Conservation (phyloP, 345 rosid genomes). For the Murraya koenigii region DNA sequence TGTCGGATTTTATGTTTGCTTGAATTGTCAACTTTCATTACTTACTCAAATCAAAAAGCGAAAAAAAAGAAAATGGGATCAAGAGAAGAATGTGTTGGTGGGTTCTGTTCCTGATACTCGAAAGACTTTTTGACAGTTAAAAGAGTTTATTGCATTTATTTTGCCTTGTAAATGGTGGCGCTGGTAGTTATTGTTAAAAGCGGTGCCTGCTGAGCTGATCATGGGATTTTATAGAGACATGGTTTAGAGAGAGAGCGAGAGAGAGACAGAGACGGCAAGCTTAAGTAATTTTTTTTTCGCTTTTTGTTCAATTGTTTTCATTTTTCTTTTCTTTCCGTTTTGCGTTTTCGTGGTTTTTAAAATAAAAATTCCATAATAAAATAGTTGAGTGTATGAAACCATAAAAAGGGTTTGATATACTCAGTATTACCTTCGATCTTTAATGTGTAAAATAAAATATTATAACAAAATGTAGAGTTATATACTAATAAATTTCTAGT, state of each 20-base stretch:
- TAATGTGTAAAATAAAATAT: too few relatives aligned
- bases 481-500: too few relatives aligned
- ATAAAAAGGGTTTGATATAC: too few relatives aligned
- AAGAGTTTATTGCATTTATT: not conserved
- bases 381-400: too few relatives aligned
- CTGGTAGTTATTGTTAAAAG: not conserved
- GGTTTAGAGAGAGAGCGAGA: not conserved
- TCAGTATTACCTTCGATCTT: too few relatives aligned
- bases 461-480: too few relatives aligned
- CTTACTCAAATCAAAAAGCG: not conserved
- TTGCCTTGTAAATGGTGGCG: slow-evolving; percentile 1
- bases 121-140: slow-evolving; percentile 12
- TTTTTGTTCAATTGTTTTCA: too few relatives aligned
- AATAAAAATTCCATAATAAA: too few relatives aligned
- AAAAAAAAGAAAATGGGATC: not conserved
- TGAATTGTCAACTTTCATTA: slow-evolving; percentile 18
- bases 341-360: too few relatives aligned
- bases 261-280: not conserved
- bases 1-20: not conserved
- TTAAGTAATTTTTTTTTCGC: not conserved
- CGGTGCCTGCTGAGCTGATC: not conserved
- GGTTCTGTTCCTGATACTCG: slow-evolving; percentile 10
- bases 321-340: too few relatives aligned
- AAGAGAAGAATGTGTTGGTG: slow-evolving; percentile 17
- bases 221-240: slow-evolving; percentile 7